Evolutionary conservation across 768 basidiomycete genomes (phyloP).

Genomic region (Suillus fuscotomentosus): DNA sequence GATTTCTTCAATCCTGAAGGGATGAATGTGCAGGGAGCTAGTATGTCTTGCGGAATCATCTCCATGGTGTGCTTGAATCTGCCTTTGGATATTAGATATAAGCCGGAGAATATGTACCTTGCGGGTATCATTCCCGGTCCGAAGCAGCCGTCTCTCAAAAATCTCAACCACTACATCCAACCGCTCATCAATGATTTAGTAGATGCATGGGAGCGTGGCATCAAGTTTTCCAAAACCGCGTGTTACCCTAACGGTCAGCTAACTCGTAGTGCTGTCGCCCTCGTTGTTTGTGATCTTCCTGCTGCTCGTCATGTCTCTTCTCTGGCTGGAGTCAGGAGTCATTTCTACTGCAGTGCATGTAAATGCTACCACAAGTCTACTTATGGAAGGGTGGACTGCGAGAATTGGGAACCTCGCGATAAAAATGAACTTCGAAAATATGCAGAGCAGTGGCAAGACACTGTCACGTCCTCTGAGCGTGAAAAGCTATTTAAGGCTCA

Average conservation of each 20-base stretch:
- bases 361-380: not conserved
- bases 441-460: constrained; percentile 10
- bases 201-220: constrained; percentile 14
- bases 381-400: constrained; percentile 4
- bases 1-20: no score
- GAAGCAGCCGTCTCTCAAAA: no score
- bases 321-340: no score
- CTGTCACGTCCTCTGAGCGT: constrained; percentile 3
- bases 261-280: constrained; percentile 18
- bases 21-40: no score
- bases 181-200: constrained; percentile 12
- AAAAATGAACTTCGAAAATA: constrained; percentile 6
- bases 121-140: no score
- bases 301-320: no score
- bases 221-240: constrained; percentile 13
- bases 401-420: constrained; percentile 14
- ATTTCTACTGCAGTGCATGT: no score
- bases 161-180: constrained; percentile 10
- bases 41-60: no score
- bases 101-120: no score
- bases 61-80: no score
- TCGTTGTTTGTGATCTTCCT: constrained; percentile 21
- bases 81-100: no score
- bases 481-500: constrained; percentile 11
- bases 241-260: constrained; percentile 9